A percentile compares a stretch with the other conserved stretches of the same genome.
Conservation (phyloP, 2,329 filamentous ascomycete species). For the Nannizziopsis barbatae region DNA sequence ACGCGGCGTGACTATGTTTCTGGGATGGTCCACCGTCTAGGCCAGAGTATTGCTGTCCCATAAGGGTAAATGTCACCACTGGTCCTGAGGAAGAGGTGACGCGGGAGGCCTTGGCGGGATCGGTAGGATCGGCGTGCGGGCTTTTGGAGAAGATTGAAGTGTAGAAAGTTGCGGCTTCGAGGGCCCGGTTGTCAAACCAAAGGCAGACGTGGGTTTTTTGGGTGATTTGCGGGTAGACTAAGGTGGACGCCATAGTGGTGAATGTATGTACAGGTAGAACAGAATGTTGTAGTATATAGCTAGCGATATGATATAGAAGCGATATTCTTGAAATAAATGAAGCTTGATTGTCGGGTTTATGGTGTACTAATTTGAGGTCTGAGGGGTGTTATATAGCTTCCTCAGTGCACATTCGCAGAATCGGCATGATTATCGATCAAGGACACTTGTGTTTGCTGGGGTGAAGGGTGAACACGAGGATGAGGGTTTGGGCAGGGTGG, state of each 20-base stretch:
- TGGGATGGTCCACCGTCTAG: slow-evolving; percentile 38
- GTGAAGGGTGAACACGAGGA: too few relatives aligned
- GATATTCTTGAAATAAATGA: not conserved
- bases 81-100: slow-evolving; percentile 25
- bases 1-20: slow-evolving; percentile 34
- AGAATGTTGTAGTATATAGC: not conserved
- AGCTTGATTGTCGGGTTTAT: too few relatives aligned
- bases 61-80: slow-evolving; percentile 32
- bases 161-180: slow-evolving; percentile 20
- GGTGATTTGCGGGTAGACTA: not conserved
- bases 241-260: not conserved
- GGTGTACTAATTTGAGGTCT: too few relatives aligned
- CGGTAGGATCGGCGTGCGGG: not conserved
- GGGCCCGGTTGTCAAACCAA: slow-evolving; percentile 20
- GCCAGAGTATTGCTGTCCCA: slow-evolving; percentile 32
- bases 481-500: too few relatives aligned
- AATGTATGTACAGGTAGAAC: not conserved
- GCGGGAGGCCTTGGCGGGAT: slow-evolving; percentile 12
- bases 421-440: too few relatives aligned
- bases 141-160: slow-evolving; percentile 17
- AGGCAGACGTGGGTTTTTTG: slow-evolving; percentile 18
- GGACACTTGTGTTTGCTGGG: too few relatives aligned
- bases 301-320: not conserved
- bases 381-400: too few relatives aligned
- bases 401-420: too few relatives aligned